phyloP scores from a whole-genome alignment of 2,329 filamentous ascomycete genomes.

The Colletotrichum sp. region DNA sequence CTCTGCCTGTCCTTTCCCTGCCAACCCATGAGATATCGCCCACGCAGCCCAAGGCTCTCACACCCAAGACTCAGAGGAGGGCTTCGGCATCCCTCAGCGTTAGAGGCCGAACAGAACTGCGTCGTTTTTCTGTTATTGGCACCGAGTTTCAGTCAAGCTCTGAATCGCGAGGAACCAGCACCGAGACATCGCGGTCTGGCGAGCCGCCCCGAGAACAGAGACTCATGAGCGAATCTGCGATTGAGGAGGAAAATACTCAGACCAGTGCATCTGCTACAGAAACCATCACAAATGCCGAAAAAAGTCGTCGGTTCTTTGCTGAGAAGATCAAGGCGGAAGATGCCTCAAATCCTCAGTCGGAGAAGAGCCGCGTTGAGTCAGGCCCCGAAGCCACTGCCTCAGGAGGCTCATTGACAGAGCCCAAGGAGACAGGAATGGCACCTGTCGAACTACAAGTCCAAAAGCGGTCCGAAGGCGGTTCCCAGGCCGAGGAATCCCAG shows the following conservation, averaged over 20 bases:
- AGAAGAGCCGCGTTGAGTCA: background rate
- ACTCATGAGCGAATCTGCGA: background rate
- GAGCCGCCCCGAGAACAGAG: background rate
- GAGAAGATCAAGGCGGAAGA: background rate
- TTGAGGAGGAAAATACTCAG: background rate
- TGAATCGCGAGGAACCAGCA: background rate
- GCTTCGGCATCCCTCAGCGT: slow-evolving; percentile 1
- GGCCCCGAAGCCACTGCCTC: background rate
- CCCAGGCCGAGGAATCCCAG: background rate
- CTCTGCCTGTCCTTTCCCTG: slow-evolving; percentile 40
- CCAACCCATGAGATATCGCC: slow-evolving; percentile 34
- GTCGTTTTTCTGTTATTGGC: slow-evolving; percentile 10
- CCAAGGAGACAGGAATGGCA: background rate
- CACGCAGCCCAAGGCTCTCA: slow-evolving; percentile 9
- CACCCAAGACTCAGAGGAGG: slow-evolving; percentile 4
- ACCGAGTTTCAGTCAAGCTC: slow-evolving; percentile 6
- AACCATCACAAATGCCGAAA: background rate
- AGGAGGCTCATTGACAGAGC: background rate
- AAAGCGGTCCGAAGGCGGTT: background rate
- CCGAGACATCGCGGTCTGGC: background rate
- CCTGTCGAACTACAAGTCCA: background rate
- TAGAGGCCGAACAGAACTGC: slow-evolving; percentile 5
- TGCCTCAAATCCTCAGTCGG: background rate
- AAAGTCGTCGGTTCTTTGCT: background rate
- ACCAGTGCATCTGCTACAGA: background rate